A percentile compares a stretch with the other conserved stretches of the same genome.
These are phyloP conservation scores for Acmispon strigosus DNA, from an alignment of 306 rosid genomes.

Conservation along the genomic window DNA sequence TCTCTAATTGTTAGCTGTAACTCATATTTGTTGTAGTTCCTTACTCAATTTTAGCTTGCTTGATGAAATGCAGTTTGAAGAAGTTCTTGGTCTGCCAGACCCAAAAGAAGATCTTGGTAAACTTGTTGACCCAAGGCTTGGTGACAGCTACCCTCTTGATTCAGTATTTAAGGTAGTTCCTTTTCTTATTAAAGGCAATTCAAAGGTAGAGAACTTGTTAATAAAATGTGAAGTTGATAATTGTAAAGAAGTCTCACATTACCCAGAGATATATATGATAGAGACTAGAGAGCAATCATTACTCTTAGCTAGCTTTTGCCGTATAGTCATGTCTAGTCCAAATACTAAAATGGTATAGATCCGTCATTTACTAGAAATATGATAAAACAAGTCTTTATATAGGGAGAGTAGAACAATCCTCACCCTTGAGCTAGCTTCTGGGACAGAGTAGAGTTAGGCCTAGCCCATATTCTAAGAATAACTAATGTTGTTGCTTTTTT, in stretches of 20 bases:
- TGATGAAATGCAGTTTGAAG: conserved; percentile 58
- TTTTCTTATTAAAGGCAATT: background rate
- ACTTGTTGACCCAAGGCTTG: conserved; percentile 47
- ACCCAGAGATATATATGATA: too few relatives aligned
- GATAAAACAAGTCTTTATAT: too few relatives aligned
- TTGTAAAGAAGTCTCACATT: too few relatives aligned
- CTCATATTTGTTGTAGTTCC: background rate
- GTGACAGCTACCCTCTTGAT: conserved; percentile 42
- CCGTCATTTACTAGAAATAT: too few relatives aligned
- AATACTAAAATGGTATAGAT: too few relatives aligned
- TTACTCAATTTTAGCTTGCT: background rate
- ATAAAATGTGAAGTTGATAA: background rate
- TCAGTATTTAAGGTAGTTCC: conserved; percentile 46
- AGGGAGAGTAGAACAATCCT: too few relatives aligned
- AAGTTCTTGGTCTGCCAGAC: conserved; percentile 35
- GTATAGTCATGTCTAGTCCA: too few relatives aligned
- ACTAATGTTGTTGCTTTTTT: background rate
- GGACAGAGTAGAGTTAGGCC: too few relatives aligned
- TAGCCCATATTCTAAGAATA: too few relatives aligned
- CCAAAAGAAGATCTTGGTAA: conserved; percentile 42
- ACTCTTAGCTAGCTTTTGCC: too few relatives aligned
- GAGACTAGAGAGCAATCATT: too few relatives aligned
- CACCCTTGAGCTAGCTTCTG: too few relatives aligned
- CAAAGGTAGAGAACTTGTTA: background rate
- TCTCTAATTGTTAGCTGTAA: background rate